Conservation (phyloP, 805 yeast genomes). For the Sugiyamaella chiloensis region DNA sequence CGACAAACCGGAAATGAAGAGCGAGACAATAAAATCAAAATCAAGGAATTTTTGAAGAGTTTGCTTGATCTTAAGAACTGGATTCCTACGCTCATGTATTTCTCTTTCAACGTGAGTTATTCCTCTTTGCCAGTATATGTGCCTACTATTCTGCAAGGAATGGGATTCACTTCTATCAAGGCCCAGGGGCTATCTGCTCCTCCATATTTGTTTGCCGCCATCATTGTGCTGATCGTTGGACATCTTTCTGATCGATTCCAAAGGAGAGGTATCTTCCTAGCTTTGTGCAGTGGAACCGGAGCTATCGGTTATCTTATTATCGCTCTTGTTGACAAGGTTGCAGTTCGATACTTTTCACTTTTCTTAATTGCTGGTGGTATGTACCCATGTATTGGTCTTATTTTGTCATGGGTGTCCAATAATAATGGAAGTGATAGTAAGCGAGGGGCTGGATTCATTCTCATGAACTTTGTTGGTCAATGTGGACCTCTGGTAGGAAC, state of each 20-base stretch:
- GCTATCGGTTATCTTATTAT: slow-evolving; percentile 25
- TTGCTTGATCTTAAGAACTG: slow-evolving; percentile 20
- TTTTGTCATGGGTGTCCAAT: slow-evolving; percentile 29
- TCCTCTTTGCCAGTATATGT: slow-evolving; percentile 45
- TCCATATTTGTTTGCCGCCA: slow-evolving; percentile 40
- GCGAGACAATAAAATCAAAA: slow-evolving; percentile 11
- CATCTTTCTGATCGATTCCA: slow-evolving; percentile 41
- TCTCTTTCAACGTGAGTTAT: slow-evolving; percentile 21
- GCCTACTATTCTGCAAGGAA: slow-evolving; percentile 44
- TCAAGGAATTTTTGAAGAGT: slow-evolving; percentile 10
- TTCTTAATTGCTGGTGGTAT: slow-evolving; percentile 28
- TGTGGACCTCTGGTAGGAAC: slow-evolving; percentile 32
- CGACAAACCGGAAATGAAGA: slow-evolving; percentile 22
- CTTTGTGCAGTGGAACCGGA: slow-evolving; percentile 8
- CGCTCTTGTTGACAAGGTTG: slow-evolving; percentile 23
- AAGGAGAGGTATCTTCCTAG: slow-evolving; percentile 25
- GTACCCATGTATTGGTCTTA: slow-evolving; percentile 24
- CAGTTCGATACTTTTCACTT: slow-evolving; percentile 28
- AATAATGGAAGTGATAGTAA: slow-evolving; percentile 31
- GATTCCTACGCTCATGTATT: slow-evolving; percentile 21
- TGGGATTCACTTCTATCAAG: slow-evolving; percentile 40
- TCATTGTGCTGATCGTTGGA: slow-evolving; percentile 41
- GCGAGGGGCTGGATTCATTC: slow-evolving; percentile 29
- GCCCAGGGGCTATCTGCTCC: slow-evolving; percentile 48
- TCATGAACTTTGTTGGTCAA: slow-evolving; percentile 30